Base-by-base conservation (phyloP, 345 rosid genomes). In the Crucihimalaya himalaica region DNA sequence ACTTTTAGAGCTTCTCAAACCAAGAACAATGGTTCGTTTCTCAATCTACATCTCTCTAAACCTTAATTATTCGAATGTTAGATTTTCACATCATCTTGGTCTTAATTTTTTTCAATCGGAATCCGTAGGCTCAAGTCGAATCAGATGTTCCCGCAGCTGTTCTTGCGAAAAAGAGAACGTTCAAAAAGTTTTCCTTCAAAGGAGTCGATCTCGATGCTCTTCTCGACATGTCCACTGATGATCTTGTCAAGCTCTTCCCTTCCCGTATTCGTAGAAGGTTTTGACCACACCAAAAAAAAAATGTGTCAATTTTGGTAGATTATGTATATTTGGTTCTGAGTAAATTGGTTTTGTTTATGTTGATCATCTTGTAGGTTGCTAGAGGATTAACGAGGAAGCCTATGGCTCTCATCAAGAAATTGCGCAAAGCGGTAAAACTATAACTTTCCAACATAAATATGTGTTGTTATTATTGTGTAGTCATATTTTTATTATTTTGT, bases 131-230 rank as follows among this genome's bases (percentile, higher is more conserved):
- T 56, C 4, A 56, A 56, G 23, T 56, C 53, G 85, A 83, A 45
- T 39, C 56, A 27, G 86, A 82, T 29, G 89, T 76, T 37, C 74
- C 70, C 13, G 21, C 42, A 47, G 68, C 81, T 7, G 88, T 77
- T 5, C 71, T 60, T 73, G 85, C 84, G 20, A 85, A 85, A 81
- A 85, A 87, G 89, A 87, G 91, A 77, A 89, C 95, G 54, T 89
- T 89, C 81, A 87, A 85, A 81, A 89, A 84, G 83, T 89, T 88
- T 63, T 82, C 88, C 43, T 88, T 77, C 84, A 82, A 86, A 71
- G 89, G 91, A 37, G 95, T 89, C 32, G 94, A 68, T 43, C 73
- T 68, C 31, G 95, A 89, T 42, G 87, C 89, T 57, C 91, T 56
- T 31, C 62, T 31, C 1, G 62, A 56, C 42, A 56, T 56, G 62